phyloP scores from a whole-genome alignment of 306 rosid genomes.

The Inga oerstediana region DNA sequence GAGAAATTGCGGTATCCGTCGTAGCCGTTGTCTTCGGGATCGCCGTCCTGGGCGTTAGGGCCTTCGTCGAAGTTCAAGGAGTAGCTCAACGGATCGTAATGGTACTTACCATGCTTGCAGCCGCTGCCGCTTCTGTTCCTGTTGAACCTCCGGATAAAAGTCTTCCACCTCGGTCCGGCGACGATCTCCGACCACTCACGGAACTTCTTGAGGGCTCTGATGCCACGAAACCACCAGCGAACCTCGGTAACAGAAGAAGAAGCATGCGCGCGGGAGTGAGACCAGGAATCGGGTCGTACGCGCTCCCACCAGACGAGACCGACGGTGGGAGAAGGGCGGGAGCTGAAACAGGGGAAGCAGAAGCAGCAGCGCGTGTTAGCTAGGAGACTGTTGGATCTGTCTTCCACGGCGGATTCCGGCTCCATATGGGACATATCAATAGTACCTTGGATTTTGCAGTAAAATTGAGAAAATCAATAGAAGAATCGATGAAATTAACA shows the following conservation, averaged over 20 bases:
- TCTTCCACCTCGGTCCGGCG: conserved; percentile 97
- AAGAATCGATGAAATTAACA: neutral
- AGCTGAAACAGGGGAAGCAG: conserved; percentile 64
- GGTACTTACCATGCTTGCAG: conserved; percentile 59
- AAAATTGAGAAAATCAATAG: neutral
- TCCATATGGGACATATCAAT: conserved; percentile 37
- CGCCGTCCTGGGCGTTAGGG: conserved; percentile 46
- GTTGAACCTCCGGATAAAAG: conserved; percentile 79
- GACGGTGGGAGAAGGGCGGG: conserved; percentile 41
- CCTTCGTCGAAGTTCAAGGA: conserved; percentile 92
- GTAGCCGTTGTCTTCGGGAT: conserved; percentile 40
- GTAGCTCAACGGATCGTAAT: conserved; percentile 87
- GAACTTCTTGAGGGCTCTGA: conserved; percentile 62
- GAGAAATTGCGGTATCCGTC: conserved; percentile 66
- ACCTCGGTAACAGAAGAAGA: conserved; percentile 24
- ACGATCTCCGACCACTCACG: conserved; percentile 94
- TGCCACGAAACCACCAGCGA: conserved; percentile 74
- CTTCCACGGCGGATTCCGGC: conserved; percentile 44
- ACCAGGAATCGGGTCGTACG: conserved; percentile 39
- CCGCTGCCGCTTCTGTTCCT: conserved; percentile 44
- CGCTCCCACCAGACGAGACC: conserved; percentile 77
- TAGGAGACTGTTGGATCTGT: conserved; percentile 37
- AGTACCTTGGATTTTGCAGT: neutral
- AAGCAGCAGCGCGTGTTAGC: conserved; percentile 52
- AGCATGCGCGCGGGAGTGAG: conserved; percentile 10